Evolutionary conservation across 2,329 filamentous ascomycete species (phyloP), one percentile per base, ranked within the genome.

Genomic region (Diaporthe eres): DNA sequence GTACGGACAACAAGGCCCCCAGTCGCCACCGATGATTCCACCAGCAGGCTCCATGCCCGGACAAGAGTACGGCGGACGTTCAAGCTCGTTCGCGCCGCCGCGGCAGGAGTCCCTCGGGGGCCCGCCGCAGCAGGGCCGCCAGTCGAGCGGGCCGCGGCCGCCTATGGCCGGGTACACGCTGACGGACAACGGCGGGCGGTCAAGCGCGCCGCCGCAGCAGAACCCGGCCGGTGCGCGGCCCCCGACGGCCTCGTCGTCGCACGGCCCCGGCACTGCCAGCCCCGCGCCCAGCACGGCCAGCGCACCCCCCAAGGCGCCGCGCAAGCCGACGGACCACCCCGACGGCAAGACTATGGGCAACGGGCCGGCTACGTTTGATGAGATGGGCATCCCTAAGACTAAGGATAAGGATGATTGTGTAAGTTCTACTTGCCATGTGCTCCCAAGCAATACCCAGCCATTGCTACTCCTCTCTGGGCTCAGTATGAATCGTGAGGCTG

Each of bases 341-440:
- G 80, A 80, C 74, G 81, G 81, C 28, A 85, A 84, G 77, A 83
- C 86, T 61, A 87, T 90, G 44, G 90, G 89, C 68, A 94, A 95
- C 82, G 97, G 96, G 15, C 96, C 97, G 1, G 95, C 97, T 80
- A 98, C 97, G 0, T 99, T 99, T 83, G 96, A 98, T 82, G 96
- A 97, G 82, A 99, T 99, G 97, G 97, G 97, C 53, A 96, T 99
- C 80, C 95, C 95, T 9, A 90, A 92, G 80, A 92, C 89, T 65
- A 96, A 97, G 84, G 90, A 93, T 77, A 94, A 98, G n/a, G 91
- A 91, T 79, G 96, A 98, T 85, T 99, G 96, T 87, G 96, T 98
- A 91, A 89, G 90, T 89, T 28, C 7, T 53, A 2, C 25, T 2
- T 15, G 28, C 22, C 42, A 13, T 39, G 37, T 39, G 28, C 9